These are phyloP conservation scores for Clonostachys solani DNA, from an alignment of 2,329 filamentous ascomycete genomes.

Conservation along the genomic window DNA sequence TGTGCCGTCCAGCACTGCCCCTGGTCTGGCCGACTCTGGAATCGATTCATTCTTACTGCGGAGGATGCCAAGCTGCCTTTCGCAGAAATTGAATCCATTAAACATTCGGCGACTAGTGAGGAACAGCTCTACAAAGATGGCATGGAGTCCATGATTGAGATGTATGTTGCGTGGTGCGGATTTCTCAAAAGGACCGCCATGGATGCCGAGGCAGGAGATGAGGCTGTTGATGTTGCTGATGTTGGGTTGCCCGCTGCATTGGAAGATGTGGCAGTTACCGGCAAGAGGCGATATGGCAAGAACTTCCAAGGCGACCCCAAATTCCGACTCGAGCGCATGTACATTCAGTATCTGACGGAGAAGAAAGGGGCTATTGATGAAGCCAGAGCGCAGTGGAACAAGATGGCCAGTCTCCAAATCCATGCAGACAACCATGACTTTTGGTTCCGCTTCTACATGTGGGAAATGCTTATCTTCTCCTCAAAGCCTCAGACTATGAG, in stretches of 20 bases:
- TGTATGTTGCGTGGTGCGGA: slow-evolving; percentile 92
- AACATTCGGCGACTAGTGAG: slow-evolving; percentile 85
- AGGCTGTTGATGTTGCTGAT: slow-evolving; percentile 85
- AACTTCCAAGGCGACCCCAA: slow-evolving; percentile 81
- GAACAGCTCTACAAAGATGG: slow-evolving; percentile 81
- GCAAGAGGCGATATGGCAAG: slow-evolving; percentile 68
- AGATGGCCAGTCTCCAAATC: slow-evolving; percentile 58
- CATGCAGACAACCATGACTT: slow-evolving; percentile 82
- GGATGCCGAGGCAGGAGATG: slow-evolving; percentile 66
- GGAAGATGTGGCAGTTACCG: slow-evolving; percentile 79
- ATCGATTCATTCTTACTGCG: slow-evolving; percentile 78
- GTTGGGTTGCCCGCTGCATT: slow-evolving; percentile 82
- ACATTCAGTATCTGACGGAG: slow-evolving; percentile 87
- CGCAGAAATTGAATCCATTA: slow-evolving; percentile 79
- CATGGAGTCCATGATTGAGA: slow-evolving; percentile 82
- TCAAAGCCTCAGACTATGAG: slow-evolving; percentile 39
- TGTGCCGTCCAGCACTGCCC: slow-evolving; percentile 87
- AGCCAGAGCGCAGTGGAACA: slow-evolving; percentile 74
- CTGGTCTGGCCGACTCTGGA: slow-evolving; percentile 90
- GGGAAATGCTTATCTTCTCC: slow-evolving; percentile 72
- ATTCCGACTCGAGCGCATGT: slow-evolving; percentile 85
- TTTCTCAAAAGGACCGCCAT: slow-evolving; percentile 87
- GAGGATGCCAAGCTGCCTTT: slow-evolving; percentile 77
- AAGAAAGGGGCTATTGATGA: slow-evolving; percentile 73
- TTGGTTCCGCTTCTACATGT: slow-evolving; percentile 88